Base-by-base conservation (phyloP, 495 filamentous ascomycete genomes). In the Xylaria telfairii region DNA sequence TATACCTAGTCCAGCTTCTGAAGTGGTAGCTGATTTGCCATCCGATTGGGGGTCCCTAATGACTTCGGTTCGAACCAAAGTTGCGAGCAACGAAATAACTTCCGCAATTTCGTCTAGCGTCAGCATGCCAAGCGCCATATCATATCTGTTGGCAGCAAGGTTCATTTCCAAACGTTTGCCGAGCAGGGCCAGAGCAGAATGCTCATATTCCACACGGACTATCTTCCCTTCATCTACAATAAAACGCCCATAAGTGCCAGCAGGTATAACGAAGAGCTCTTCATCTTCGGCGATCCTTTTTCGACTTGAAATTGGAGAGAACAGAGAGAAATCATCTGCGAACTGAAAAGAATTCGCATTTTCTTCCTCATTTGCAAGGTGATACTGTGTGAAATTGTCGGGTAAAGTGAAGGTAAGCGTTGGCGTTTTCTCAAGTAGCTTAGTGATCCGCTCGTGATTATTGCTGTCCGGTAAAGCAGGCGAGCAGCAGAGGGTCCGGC, bases 331-430 rank as follows among this genome's bases (percentile, higher is more conserved):
- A 74, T 86, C 83, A 44, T 75, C 71, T 69, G 78, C 80, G 3
- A 93, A 81, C 53, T 81, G 76, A 69, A 93, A 87, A 13, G 80
- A 86, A 72, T 94, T 93, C 42, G 87, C 87, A 73, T 96, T 93
- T 57, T 97, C 93, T 72, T 97, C 93, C 76, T 97, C 94, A 47
- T 89, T 88, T 34, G 91, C 88, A 4, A 91, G 89, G 68, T 90
- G 85, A 74, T 97, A 97, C 12, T 86, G 89, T 34, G 79, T 81
- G 74, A 92, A 97, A 56, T 83, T 78, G 0, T 84, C 75, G 39
- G 92, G 89, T 15, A 96, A 79, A 19, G 85, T 81, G 66, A 94
- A 88, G 12, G 95, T 97, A 70, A 97, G 90, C 7, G 87, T 89
- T 6, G 89, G 82, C 69, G 92, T 88, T 60, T 82, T 85, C 68